phyloP scores from a whole-genome alignment of 345 rosid genomes.

The Cardamine resedifolia region DNA sequence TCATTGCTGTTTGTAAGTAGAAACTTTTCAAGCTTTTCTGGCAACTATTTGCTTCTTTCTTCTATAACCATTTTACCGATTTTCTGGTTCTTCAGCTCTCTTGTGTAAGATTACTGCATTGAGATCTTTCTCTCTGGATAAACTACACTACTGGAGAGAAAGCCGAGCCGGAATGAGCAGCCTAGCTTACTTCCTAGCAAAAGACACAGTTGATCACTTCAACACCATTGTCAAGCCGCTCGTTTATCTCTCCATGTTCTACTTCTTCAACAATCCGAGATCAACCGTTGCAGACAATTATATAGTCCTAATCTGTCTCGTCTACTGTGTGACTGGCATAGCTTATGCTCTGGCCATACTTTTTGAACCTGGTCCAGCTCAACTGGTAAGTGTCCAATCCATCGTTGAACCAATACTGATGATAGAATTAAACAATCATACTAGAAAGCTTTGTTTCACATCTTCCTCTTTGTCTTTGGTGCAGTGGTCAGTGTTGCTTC shows the following conservation, averaged over 20 bases:
- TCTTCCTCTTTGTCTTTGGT: slow-evolving; percentile 12
- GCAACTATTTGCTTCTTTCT: slow-evolving; percentile 10
- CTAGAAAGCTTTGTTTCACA: slow-evolving; percentile 6
- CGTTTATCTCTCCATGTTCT: slow-evolving; percentile 93
- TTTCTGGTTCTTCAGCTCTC: slow-evolving; percentile 60
- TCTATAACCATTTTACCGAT: not conserved
- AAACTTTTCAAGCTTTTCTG: slow-evolving; percentile 13
- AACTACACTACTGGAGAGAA: slow-evolving; percentile 95
- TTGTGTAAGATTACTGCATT: slow-evolving; percentile 90
- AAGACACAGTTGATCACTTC: slow-evolving; percentile 93
- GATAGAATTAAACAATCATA: not conserved
- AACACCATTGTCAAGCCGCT: slow-evolving; percentile 84
- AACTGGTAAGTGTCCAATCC: slow-evolving; percentile 59
- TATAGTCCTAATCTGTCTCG: slow-evolving; percentile 72
- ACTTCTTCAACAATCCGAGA: slow-evolving; percentile 97
- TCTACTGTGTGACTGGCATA: slow-evolving; percentile 94
- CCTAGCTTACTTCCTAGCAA: slow-evolving; percentile 84
- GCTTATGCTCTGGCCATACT: slow-evolving; percentile 77
- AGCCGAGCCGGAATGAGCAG: slow-evolving; percentile 96
- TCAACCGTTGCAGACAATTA: slow-evolving; percentile 78
- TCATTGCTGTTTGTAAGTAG: slow-evolving; percentile 96
- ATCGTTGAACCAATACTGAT: not conserved
- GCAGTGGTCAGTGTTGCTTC: slow-evolving; percentile 99
- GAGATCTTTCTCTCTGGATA: slow-evolving; percentile 88
- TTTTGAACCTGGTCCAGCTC: slow-evolving; percentile 91